Percentiles rank a stretch among this genome's conserved stretches.
These are phyloP conservation scores for Cucurbita moschata DNA, from an alignment of 306 rosid genomes.

Conservation along the genomic window DNA sequence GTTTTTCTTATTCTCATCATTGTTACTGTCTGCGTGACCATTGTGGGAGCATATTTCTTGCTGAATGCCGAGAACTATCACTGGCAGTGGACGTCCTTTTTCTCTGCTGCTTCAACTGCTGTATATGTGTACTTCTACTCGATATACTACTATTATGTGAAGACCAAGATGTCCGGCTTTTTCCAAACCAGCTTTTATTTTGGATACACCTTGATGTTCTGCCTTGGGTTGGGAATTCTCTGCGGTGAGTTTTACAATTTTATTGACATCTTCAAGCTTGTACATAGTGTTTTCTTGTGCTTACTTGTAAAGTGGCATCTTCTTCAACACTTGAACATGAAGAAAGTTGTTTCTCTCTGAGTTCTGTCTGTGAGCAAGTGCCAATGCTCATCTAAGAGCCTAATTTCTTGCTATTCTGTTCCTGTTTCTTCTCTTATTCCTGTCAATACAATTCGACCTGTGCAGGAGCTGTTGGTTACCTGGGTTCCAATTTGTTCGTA, in stretches of 20 bases:
- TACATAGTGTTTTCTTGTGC: neutral
- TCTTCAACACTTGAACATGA: neutral
- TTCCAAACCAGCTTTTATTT: constrained; percentile 98
- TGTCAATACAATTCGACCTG: neutral
- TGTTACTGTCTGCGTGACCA: constrained; percentile 94
- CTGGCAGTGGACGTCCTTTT: constrained; percentile 99
- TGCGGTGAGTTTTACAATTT: constrained; percentile 53
- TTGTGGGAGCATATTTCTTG: constrained; percentile 94
- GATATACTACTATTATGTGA: constrained; percentile 81
- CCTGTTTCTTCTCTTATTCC: neutral
- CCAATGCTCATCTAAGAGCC: neutral
- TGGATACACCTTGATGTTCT: constrained; percentile 97
- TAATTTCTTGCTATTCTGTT: neutral
- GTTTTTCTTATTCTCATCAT: constrained; percentile 84
- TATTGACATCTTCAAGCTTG: neutral
- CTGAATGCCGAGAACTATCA: constrained; percentile 98
- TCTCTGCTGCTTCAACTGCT: constrained; percentile 98
- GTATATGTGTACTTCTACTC: constrained; percentile 90
- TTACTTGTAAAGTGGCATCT: neutral
- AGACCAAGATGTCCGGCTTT: constrained; percentile 99
- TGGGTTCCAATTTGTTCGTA: constrained; percentile 94
- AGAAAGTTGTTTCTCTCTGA: neutral
- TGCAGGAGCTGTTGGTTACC: constrained; percentile 94
- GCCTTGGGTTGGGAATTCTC: constrained; percentile 94
- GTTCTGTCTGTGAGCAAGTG: neutral